phyloP scores from a whole-genome alignment of 2,329 filamentous ascomycete species.

The Trichoderma atroviride region DNA sequence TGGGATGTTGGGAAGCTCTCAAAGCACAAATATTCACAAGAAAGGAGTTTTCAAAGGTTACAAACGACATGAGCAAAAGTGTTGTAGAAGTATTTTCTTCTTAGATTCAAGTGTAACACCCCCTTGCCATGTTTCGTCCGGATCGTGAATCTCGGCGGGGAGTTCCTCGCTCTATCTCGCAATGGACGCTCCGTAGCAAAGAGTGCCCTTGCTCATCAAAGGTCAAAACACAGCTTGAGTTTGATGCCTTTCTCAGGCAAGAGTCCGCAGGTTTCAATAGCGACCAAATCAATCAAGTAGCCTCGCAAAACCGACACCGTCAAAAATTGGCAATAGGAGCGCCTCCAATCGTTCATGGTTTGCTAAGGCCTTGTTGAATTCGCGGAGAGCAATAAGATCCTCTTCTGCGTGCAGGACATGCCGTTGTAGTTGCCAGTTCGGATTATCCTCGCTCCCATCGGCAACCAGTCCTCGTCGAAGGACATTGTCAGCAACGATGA shows the following conservation, averaged over 20 bases:
- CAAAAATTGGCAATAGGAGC: slow-evolving; percentile 44
- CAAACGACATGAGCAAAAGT: background rate
- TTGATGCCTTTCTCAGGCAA: background rate
- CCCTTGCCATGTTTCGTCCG: background rate
- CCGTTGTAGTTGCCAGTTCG: slow-evolving; percentile 31
- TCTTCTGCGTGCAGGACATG: slow-evolving; percentile 25
- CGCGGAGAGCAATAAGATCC: slow-evolving; percentile 34
- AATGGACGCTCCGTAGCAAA: background rate
- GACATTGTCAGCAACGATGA: slow-evolving; percentile 56
- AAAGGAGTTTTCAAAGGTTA: background rate
- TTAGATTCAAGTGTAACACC: background rate
- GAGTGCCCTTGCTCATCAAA: background rate
- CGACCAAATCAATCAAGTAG: slow-evolving; percentile 35
- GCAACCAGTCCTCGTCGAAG: slow-evolving; percentile 51
- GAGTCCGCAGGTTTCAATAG: background rate
- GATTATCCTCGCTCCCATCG: slow-evolving; percentile 42
- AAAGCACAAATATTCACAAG: background rate
- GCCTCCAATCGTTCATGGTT: slow-evolving; percentile 38
- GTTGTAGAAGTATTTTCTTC: background rate
- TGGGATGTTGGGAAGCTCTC: background rate
- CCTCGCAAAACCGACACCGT: slow-evolving; percentile 40
- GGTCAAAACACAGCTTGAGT: background rate
- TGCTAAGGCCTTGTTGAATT: slow-evolving; percentile 36
- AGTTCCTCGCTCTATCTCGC: background rate
- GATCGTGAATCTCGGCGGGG: background rate